Conservation (phyloP, 1,284 basidiomycete genomes). For the Mycosarcoma maydis region DNA sequence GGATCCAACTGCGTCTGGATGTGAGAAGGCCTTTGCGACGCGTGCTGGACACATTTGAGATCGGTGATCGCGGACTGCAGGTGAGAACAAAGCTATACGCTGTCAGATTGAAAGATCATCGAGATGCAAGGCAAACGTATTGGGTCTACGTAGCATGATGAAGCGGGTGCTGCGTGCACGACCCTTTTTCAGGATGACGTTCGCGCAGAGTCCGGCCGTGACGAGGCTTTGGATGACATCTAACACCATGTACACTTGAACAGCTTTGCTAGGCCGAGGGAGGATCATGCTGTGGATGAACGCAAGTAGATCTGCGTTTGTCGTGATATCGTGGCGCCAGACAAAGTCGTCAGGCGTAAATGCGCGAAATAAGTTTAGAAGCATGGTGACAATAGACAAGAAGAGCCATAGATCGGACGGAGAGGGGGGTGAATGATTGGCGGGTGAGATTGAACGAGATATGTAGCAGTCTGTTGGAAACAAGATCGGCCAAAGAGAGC, state of each 20-base stretch:
- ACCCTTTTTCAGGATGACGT: conserved; percentile 17
- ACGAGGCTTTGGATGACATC: conserved; percentile 18
- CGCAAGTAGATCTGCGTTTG: conserved; percentile 3
- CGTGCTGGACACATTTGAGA: conserved; percentile 4
- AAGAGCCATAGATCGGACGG: no score
- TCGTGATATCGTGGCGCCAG: conserved; percentile 6
- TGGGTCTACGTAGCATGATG: conserved; percentile 9
- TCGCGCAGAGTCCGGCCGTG: conserved; percentile 3
- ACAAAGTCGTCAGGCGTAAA: not conserved
- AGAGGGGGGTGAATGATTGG: no score
- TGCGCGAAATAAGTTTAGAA: not conserved
- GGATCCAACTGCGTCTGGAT: conserved; percentile 5
- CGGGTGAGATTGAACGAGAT: no score
- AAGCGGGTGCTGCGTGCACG: conserved; percentile 3
- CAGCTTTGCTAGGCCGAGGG: conserved; percentile 4
- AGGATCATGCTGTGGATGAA: conserved; percentile 3
- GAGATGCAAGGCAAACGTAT: conserved; percentile 2
- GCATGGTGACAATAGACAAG: no score
- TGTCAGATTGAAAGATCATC: not conserved
- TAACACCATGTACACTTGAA: conserved; percentile 18
- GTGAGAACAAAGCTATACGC: conserved; percentile 26
- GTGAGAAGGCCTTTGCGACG: not conserved
- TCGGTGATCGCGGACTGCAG: conserved; percentile 26
- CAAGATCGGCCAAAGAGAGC: no score
- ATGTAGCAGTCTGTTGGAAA: no score